Conservation (phyloP, 257 asterid genomes). For the Solanum virginianum region DNA sequence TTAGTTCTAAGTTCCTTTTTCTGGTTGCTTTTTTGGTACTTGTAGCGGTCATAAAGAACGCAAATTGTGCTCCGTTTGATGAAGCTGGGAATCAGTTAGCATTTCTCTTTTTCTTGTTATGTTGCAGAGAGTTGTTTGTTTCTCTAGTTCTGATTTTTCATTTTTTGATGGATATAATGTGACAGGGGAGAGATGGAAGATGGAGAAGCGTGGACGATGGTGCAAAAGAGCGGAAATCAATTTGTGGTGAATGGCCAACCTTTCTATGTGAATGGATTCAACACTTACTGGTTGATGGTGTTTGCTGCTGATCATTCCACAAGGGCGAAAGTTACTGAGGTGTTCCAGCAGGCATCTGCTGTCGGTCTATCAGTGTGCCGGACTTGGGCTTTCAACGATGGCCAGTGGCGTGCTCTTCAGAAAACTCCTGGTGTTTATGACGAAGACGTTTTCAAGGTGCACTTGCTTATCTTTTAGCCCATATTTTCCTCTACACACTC, state of each 20-base stretch:
- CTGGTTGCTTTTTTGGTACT: neutral
- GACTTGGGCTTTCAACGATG: constrained; percentile 97
- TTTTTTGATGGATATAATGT: neutral
- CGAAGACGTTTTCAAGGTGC: constrained; percentile 66
- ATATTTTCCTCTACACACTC: neutral
- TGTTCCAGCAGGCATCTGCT: constrained; percentile 69
- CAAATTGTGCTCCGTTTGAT: neutral
- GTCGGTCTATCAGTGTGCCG: constrained; percentile 78
- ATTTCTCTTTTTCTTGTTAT: neutral
- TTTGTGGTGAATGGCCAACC: constrained; percentile 56
- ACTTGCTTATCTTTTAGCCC: neutral
- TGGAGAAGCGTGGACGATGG: constrained; percentile 45
- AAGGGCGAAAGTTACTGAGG: constrained; percentile 57
- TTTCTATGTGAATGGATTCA: constrained; percentile 90
- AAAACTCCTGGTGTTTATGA: constrained; percentile 64
- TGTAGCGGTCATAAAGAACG: neutral
- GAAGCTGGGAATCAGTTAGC: neutral
- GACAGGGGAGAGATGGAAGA: constrained; percentile 12
- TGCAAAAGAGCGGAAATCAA: constrained; percentile 58
- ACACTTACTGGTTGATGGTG: constrained; percentile 93
- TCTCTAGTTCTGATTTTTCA: neutral
- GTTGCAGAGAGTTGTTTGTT: neutral
- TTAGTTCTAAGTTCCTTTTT: neutral
- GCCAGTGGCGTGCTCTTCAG: constrained; percentile 94
- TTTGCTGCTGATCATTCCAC: constrained; percentile 74